phyloP scores from a whole-genome alignment of 1,139 yeast species.

The Suhomyces atakaporum region DNA sequence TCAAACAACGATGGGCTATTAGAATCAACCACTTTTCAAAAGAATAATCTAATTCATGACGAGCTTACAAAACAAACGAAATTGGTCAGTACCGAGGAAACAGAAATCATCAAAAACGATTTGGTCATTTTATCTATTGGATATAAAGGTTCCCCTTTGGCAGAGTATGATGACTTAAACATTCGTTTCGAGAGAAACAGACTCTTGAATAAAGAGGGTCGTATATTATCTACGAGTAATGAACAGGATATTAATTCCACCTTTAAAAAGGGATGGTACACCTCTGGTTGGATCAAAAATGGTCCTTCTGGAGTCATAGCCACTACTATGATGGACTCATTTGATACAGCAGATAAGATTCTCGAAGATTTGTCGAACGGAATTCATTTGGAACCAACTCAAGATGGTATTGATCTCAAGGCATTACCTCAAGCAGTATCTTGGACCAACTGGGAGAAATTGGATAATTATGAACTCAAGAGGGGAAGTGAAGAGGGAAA shows the following conservation, averaged over 20 bases:
- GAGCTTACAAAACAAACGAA: constrained; percentile 33
- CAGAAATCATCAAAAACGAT: constrained; percentile 51
- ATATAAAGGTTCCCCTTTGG: constrained; percentile 67
- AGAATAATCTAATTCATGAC: constrained; percentile 44
- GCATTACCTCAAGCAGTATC: constrained; percentile 28
- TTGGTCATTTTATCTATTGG: constrained; percentile 85
- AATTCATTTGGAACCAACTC: constrained; percentile 34
- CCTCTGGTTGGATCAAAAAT: constrained; percentile 89
- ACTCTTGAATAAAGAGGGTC: constrained; percentile 63
- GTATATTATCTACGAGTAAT: constrained; percentile 41
- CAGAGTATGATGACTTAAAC: constrained; percentile 54
- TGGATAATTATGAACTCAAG: constrained; percentile 55
- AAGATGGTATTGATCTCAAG: constrained; percentile 14
- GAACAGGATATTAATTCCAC: constrained; percentile 23
- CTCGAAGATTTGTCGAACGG: constrained; percentile 51
- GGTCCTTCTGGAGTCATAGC: constrained; percentile 94
- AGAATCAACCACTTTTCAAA: constrained; percentile 49
- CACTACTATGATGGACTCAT: constrained; percentile 83
- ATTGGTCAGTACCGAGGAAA: constrained; percentile 45
- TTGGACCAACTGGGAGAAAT: constrained; percentile 75
- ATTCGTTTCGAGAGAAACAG: constrained; percentile 64
- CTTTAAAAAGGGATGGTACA: constrained; percentile 59
- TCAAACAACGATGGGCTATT: constrained; percentile 24
- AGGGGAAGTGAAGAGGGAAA: constrained; percentile 53
- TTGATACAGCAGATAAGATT: constrained; percentile 69